Base-by-base conservation (phyloP, 1,139 yeast genomes). In the Trichomonascaceae sp. region DNA sequence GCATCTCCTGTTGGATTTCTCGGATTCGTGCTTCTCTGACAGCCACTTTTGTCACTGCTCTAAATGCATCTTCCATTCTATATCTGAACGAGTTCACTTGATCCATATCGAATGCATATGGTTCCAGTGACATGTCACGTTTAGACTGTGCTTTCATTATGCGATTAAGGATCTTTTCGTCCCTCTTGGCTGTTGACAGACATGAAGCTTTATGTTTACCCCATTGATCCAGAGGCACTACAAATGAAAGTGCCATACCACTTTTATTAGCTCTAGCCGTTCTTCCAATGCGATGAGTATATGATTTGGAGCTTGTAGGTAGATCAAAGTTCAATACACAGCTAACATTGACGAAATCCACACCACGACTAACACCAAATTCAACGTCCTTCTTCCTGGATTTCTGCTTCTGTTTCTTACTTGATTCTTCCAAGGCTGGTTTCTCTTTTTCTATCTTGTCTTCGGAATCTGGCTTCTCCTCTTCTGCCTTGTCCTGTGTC, bases 201-300 rank as follows among this genome's bases (percentile, higher is more conserved):
- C 82, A 76, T 1, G 98, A 91, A 41, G 85, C 81, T 67, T 85
- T 89, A 72, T 93, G 97, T 66, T 88, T 89, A 39, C 96, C 97
- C 72, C 85, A 85, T 65, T 88, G 91, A 57, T 84, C 86, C 44
- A 75, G 73, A 17, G 96, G 90, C 30, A 93, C 88, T 15, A 93
- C 95, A 73, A 93, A 93, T 30, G 98, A 90, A 57, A 95, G 78
- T 0, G 98, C 87, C 82, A 90, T 91, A 56, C 99, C 99, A 1
- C 95, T 78, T 68, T 89, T 89, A 51, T 96, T 96, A 6, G 96
- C 99, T 71, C 99, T 83, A 3, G 99, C 99, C 1, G 99, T 93
- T 75, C 99, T 84, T 52, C 99, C 99, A 49, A 95, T 81, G 68
- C 99, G 82, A 70, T 95, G 99, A 45, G 90, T 84, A 67, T 95